Conservation (phyloP, 306 rosid genomes). For the Cucurbita pepo region DNA sequence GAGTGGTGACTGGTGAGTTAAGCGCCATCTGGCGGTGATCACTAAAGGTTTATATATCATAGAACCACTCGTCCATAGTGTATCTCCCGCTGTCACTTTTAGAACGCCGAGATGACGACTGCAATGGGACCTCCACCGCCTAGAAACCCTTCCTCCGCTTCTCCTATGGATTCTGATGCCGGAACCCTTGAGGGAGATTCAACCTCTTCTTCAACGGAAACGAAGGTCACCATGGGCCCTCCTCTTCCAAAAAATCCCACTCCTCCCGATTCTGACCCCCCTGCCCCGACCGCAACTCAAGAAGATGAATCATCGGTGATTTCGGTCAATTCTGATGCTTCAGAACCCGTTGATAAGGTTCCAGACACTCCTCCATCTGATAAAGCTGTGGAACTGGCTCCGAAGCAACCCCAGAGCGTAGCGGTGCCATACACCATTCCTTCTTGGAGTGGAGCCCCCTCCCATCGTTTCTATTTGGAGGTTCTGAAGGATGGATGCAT, state of each 20-base stretch:
- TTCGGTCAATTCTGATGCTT: constrained; percentile 2
- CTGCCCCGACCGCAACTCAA: neutral
- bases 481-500: constrained; percentile 78
- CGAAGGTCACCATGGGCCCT: constrained; percentile 18
- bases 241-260: constrained; percentile 21
- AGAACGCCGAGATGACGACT: constrained; percentile 27
- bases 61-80: neutral
- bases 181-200: neutral
- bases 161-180: constrained; percentile 3
- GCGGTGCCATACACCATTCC: constrained; percentile 66
- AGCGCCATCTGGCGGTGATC: neutral
- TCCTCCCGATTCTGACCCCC: constrained; percentile 7
- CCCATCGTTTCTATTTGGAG: constrained; percentile 63
- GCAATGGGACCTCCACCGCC: constrained; percentile 59
- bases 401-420: constrained; percentile 15
- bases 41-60: neutral
- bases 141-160: constrained; percentile 19
- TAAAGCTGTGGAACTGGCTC: constrained; percentile 5
- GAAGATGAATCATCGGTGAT: constrained; percentile 1
- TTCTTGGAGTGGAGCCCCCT: constrained; percentile 63
- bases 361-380: neutral
- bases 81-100: neutral
- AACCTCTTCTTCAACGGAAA: neutral
- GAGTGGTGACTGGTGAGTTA: neutral
- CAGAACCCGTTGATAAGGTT: constrained; percentile 9